Evolutionary conservation across 345 rosid genomes (phyloP), one percentile per base, ranked within the genome.

Genomic region (Anacardium occidentale): DNA sequence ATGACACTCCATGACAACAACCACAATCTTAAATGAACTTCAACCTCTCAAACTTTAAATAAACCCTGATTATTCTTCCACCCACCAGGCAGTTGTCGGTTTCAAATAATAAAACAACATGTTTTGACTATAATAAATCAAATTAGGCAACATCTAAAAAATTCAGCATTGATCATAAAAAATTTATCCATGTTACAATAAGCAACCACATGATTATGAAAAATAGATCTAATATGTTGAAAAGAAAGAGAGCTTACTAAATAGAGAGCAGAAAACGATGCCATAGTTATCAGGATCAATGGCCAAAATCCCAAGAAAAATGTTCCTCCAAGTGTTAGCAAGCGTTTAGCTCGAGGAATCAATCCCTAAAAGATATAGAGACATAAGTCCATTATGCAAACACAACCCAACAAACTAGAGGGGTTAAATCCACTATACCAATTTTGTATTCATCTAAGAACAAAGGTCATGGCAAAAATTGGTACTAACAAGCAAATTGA

Each of bases 241-340:
- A 3, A 51, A 66, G 75, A 32, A 58, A 74, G 64, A 59, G 47
- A 76, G 77, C 91, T 87, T 86, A 92, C 99, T 17, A 90, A 74
- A 88, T 87, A 91, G 63, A 95, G 84, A 17, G 89, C 94, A 48
- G 86, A 88, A 81, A 92, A 92, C 74, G 81, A 74, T 11, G 86
- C 89, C 20, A 86, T 80, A 20, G 96, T 90, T 78, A 85, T 47
- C 70, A 95, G 80, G 40, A 91, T 88, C 90, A 92, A 68, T 0
- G 98, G 98, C 90, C 97, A 84, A 77, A 95, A 92, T 47, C 81
- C 90, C 77, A 92, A 73, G 86, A 92, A 95, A 89, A 91, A 95
- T 21, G 98, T 91, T 63, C 98, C 98, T 72, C 99, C 99, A 56
- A 87, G 53, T 50, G 93, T 82, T 60, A 92, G 82, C 82, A 95